phyloP scores from a whole-genome alignment of 1,284 basidiomycete species.

The Microbotryum saponariae region DNA sequence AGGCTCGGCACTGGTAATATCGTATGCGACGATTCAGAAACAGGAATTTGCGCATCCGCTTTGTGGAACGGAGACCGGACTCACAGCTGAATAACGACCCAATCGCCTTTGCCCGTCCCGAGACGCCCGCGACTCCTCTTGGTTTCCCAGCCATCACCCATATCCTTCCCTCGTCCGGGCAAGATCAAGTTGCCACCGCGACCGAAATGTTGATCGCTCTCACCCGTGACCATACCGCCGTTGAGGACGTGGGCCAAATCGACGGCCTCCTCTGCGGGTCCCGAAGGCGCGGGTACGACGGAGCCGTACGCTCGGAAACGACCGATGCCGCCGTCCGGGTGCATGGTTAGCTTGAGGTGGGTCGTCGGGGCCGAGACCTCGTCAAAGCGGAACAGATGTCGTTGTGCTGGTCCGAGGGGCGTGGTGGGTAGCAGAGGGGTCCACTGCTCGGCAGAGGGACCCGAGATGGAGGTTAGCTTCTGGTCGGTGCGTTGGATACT shows the following conservation, averaged over 20 bases:
- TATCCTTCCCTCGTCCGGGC: slow-evolving; percentile 69
- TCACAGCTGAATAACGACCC: slow-evolving; percentile 81
- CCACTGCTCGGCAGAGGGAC: slow-evolving; percentile 53
- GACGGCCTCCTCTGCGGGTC: slow-evolving; percentile 46
- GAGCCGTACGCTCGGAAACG: slow-evolving; percentile 49
- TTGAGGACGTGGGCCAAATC: slow-evolving; percentile 87
- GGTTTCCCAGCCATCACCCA: slow-evolving; percentile 99
- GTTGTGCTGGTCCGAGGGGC: slow-evolving; percentile 67
- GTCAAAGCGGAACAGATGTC: slow-evolving; percentile 75
- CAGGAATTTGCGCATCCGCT: slow-evolving; percentile 25
- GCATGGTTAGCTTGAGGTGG: slow-evolving; percentile 88
- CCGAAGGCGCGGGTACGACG: slow-evolving; percentile 48
- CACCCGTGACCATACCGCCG: slow-evolving; percentile 67
- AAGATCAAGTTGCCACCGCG: slow-evolving; percentile 82
- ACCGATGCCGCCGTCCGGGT: slow-evolving; percentile 78
- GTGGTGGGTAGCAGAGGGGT: slow-evolving; percentile 65
- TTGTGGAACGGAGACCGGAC: slow-evolving; percentile 37
- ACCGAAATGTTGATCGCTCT: slow-evolving; percentile 85
- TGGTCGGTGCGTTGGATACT: not conserved
- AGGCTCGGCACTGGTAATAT: slow-evolving; percentile 51
- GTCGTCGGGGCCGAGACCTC: slow-evolving; percentile 49
- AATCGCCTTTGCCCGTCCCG: slow-evolving; percentile 70
- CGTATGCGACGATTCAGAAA: not conserved
- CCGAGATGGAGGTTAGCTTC: slow-evolving; percentile 5
- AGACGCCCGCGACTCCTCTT: slow-evolving; percentile 61